Conservation (phyloP, 805 yeast species). For the Komagataella populi region DNA sequence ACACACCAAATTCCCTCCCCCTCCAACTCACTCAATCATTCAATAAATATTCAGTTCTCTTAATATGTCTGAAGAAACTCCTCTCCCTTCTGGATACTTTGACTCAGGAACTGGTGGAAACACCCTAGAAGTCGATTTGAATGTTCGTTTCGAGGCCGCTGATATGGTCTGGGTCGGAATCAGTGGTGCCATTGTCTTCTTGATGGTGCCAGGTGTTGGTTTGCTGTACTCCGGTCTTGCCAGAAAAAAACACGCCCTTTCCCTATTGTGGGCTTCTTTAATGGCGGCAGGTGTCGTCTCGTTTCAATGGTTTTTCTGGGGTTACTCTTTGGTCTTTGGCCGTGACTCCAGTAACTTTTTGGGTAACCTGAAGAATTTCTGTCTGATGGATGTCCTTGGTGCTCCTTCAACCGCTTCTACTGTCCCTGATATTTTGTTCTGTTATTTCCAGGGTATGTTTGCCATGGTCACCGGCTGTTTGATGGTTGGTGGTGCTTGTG, state of each 20-base stretch:
- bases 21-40: neutral
- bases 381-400: conserved; percentile 71
- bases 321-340: conserved; percentile 77
- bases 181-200: conserved; percentile 76
- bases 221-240: conserved; percentile 85
- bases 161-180: conserved; percentile 81
- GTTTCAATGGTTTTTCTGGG: conserved; percentile 99
- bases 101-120: conserved; percentile 71
- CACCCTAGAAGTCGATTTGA: conserved; percentile 58
- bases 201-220: conserved; percentile 96
- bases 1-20: neutral
- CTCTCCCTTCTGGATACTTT: conserved; percentile 27
- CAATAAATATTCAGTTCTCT: neutral
- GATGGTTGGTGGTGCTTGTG: conserved; percentile 97
- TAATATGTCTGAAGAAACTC: conserved; percentile 6
- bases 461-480: conserved; percentile 87
- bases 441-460: conserved; percentile 93
- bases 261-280: conserved; percentile 86
- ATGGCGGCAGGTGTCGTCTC: conserved; percentile 75
- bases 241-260: conserved; percentile 90
- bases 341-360: conserved; percentile 33
- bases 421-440: conserved; percentile 84
- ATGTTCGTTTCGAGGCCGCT: conserved; percentile 53
- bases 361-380: conserved; percentile 74
- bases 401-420: conserved; percentile 53